Percentiles rank a stretch among this genome's conserved stretches.
phyloP scores from a whole-genome alignment of 2,329 filamentous ascomycete species.

The Claviceps pazoutovae region DNA sequence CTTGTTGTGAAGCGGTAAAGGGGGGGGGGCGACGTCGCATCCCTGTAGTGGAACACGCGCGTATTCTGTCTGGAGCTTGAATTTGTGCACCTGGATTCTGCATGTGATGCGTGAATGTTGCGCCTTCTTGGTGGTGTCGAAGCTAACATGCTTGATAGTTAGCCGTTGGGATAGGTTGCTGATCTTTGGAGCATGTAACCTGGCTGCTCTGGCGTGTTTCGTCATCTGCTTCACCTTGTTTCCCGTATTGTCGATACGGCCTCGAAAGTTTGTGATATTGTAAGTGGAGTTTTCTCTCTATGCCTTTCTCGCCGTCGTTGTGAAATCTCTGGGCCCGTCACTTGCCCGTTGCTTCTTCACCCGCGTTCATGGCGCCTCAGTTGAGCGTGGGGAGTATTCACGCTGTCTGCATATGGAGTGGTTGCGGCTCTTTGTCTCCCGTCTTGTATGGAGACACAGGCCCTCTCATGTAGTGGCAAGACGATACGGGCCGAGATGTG shows the following conservation, averaged over 20 bases:
- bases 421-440: not conserved
- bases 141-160: slow-evolving; percentile 45
- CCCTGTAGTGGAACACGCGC: slow-evolving; percentile 35
- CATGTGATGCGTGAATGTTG: slow-evolving; percentile 27
- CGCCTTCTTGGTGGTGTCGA: slow-evolving; percentile 25
- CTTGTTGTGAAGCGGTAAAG: not conserved
- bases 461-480: not conserved
- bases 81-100: slow-evolving; percentile 20
- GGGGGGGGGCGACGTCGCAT: slow-evolving; percentile 15
- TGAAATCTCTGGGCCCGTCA: too few species aligned
- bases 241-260: slow-evolving; percentile 64
- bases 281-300: slow-evolving; percentile 42
- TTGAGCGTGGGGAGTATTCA: too few species aligned
- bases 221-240: slow-evolving; percentile 84
- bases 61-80: slow-evolving; percentile 17
- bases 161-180: slow-evolving; percentile 93
- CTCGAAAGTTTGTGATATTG: slow-evolving; percentile 93
- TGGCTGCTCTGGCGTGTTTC: slow-evolving; percentile 83
- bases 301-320: not conserved
- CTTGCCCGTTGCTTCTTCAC: not conserved
- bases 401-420: not conserved
- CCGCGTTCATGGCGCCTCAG: not conserved
- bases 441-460: too few species aligned
- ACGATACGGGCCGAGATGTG: not conserved
- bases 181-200: slow-evolving; percentile 81